Base-by-base conservation (phyloP, 2,329 filamentous ascomycete species). In the Botrytis squamosa region DNA sequence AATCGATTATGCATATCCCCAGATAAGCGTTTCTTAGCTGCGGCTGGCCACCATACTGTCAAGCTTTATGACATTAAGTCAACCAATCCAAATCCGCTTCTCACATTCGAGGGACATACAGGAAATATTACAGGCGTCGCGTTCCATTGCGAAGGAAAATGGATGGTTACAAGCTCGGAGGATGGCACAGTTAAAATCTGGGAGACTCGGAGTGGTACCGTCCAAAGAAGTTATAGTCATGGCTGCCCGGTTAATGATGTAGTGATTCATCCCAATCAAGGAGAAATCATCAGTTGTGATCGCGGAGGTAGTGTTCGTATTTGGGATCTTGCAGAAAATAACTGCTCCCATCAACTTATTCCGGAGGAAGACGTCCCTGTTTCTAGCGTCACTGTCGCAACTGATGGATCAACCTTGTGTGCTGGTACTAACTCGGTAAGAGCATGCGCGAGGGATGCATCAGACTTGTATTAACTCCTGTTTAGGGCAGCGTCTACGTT, bases 31-130 rank as follows among this genome's bases (percentile, higher is more conserved):
- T 98, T 92, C 83, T 91, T 84, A 93, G 93, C 75, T 92, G 91
- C 38, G n/a, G 91, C 91, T 0, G 91, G 91, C 40, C 88, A 91
- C 81, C 88, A 95, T 83, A 94, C 93, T 70, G 94, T 99, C 81
- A 98, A 98, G 85, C 92, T 99, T 74, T 99, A 97, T 85, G 96
- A 99, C 81, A 97, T 98, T 86, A 97, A 97, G 81, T 97, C 94
- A 25, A 95, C 94, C n/a, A 98, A 98, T 80, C 95, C 96, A 3
- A 96, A 95, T 77, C 92, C 96, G 1, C 88, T 98, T 38, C 89
- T 98, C 80, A 95, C 92, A 33, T 98, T 99, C 80, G 95, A 98
- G 82, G 96, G 96, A 60, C 96, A 99, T 84, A 96, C 93, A 20
- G 94, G 91, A 77, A 99, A 99, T 80, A 92, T 99, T 81, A 99